phyloP scores from a whole-genome alignment of 176 grass and related monocot genomes.

The Phyllostachys edulis region DNA sequence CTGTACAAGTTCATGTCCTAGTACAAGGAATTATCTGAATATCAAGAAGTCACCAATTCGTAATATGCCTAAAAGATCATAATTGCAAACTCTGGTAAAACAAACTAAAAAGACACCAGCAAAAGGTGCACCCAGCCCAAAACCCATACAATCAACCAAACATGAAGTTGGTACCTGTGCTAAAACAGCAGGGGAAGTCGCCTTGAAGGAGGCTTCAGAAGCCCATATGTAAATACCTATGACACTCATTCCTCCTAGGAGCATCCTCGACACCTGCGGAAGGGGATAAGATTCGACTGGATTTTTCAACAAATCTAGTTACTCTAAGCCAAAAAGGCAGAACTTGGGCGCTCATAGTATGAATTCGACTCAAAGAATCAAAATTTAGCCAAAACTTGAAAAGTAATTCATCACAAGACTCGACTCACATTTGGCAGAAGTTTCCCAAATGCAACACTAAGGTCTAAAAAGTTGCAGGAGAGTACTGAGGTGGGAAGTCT shows the following conservation, averaged over 20 bases:
- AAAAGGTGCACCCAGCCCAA: background rate
- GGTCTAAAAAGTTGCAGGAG: background rate
- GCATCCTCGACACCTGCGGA: constrained; percentile 76
- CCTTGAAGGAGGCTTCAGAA: constrained; percentile 77
- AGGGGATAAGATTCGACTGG: background rate
- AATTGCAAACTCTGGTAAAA: background rate
- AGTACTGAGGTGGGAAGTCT: background rate
- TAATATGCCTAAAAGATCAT: background rate
- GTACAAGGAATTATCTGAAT: background rate
- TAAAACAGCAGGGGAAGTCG: constrained; percentile 60
- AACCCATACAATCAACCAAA: constrained; percentile 1
- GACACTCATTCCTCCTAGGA: constrained; percentile 82
- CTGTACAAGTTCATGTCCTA: background rate
- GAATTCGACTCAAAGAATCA: background rate
- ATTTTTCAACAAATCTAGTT: background rate
- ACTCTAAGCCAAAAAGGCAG: background rate
- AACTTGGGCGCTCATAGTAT: background rate
- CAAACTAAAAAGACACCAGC: background rate
- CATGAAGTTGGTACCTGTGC: constrained; percentile 53
- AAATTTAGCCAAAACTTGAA: background rate
- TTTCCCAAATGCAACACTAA: background rate
- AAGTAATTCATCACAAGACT: background rate
- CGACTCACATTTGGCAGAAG: background rate
- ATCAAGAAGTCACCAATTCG: background rate
- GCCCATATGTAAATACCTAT: constrained; percentile 86